A percentile compares a stretch with the other conserved stretches of the same genome.
Evolutionary conservation across 768 basidiomycete genomes (phyloP).

Genomic region (Leccinum subgranulosum): DNA sequence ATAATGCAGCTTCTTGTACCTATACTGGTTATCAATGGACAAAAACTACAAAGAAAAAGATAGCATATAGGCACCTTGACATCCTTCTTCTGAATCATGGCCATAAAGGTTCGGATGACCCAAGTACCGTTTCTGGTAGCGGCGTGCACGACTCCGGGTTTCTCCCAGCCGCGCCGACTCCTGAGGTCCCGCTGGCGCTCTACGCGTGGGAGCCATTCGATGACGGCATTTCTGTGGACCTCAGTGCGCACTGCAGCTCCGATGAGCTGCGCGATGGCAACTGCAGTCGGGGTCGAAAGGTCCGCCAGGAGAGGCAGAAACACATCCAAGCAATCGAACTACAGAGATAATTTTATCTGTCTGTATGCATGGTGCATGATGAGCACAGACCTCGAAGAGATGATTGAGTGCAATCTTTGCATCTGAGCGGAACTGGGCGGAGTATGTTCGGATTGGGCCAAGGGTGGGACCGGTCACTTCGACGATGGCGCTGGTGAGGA

Average conservation of each 20-base stretch:
- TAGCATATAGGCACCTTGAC: slow-evolving; percentile 42
- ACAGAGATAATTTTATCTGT: not conserved
- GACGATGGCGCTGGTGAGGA: slow-evolving; percentile 55
- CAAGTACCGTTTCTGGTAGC: slow-evolving; percentile 52
- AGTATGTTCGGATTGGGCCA: slow-evolving; percentile 50
- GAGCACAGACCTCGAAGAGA: slow-evolving; percentile 52
- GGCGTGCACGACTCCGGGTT: slow-evolving; percentile 39
- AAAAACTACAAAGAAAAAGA: not conserved
- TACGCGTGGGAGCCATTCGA: slow-evolving; percentile 59
- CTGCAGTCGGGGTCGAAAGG: slow-evolving; percentile 38
- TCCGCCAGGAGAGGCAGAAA: slow-evolving; percentile 62
- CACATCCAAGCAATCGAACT: slow-evolving; percentile 62
- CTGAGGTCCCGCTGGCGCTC: slow-evolving; percentile 56
- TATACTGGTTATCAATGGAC: slow-evolving; percentile 21
- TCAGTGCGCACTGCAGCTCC: slow-evolving; percentile 48
- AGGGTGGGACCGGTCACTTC: slow-evolving; percentile 68
- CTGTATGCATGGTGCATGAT: not conserved
- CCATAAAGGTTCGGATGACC: slow-evolving; percentile 51
- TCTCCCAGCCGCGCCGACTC: slow-evolving; percentile 74
- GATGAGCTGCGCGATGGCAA: slow-evolving; percentile 59
- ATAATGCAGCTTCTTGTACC: slow-evolving; percentile 65
- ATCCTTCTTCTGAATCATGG: slow-evolving; percentile 49
- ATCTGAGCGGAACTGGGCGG: slow-evolving; percentile 41
- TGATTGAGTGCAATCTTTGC: slow-evolving; percentile 57
- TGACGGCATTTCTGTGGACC: slow-evolving; percentile 46